Evolutionary conservation across 805 yeast genomes (phyloP).

Genomic region (Kodamaea laetipori): DNA sequence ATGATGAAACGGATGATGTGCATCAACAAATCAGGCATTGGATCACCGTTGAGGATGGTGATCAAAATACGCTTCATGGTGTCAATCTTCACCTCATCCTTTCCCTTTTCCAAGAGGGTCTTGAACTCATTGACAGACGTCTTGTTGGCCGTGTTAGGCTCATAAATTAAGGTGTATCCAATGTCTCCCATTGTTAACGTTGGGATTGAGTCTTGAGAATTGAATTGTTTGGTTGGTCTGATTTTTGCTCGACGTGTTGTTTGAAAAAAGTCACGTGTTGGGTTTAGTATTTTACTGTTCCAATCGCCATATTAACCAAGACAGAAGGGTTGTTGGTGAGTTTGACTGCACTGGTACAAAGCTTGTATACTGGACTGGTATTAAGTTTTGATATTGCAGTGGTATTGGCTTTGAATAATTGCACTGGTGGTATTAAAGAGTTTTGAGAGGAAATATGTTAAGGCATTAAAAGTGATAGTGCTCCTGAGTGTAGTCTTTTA

Average conservation of each 20-base stretch:
- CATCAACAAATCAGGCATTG: constrained; percentile 92
- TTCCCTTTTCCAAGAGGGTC: constrained; percentile 79
- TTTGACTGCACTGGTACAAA: no score
- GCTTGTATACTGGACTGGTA: no score
- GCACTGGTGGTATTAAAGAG: no score
- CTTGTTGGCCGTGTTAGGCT: constrained; percentile 67
- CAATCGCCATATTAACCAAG: no score
- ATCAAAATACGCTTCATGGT: constrained; percentile 88
- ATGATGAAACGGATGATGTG: constrained; percentile 94
- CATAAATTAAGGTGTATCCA: constrained; percentile 80
- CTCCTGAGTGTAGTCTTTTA: no score
- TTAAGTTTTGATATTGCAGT: no score
- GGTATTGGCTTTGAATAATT: no score
- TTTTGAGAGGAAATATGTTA: no score
- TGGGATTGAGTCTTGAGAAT: not conserved
- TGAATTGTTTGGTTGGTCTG: constrained; percentile 3
- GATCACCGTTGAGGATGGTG: constrained; percentile 88
- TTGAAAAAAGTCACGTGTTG: constrained; percentile 11
- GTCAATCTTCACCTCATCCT: constrained; percentile 82
- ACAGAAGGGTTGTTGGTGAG: not conserved
- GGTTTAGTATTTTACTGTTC: no score
- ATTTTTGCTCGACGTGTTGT: constrained; percentile 13
- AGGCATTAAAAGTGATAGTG: no score
- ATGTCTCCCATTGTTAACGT: constrained; percentile 9
- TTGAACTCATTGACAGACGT: constrained; percentile 73